phyloP scores from a whole-genome alignment of 2,329 filamentous ascomycete species.

The Penicillium sp. region DNA sequence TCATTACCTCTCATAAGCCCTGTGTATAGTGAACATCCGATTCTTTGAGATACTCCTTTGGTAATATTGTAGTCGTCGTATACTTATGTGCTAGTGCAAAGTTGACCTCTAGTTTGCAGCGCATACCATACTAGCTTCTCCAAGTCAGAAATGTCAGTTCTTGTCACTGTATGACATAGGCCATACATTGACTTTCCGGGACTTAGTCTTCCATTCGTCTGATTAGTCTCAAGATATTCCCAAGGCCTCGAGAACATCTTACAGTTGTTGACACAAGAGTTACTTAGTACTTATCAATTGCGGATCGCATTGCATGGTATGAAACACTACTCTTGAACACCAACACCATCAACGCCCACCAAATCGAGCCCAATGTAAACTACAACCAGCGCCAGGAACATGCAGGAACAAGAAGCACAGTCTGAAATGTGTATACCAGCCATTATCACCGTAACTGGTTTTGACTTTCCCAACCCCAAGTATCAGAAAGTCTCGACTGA shows the following conservation, averaged over 20 bases:
- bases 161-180: too few species aligned
- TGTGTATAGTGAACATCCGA: constrained; percentile 31
- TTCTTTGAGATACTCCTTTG: constrained; percentile 16
- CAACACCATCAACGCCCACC: constrained; percentile 2
- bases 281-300: neutral
- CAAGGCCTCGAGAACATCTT: neutral
- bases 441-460: neutral
- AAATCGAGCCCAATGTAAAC: neutral
- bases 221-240: too few species aligned
- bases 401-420: constrained; percentile 4
- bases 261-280: neutral
- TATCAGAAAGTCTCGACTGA: neutral
- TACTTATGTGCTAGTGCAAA: too few species aligned
- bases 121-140: too few species aligned
- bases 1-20: constrained; percentile 22
- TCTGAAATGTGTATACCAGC: neutral
- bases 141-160: too few species aligned
- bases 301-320: neutral
- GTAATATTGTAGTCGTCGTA: neutral
- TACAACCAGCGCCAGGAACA: constrained; percentile 7
- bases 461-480: neutral
- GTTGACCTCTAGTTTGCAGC: too few species aligned
- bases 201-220: too few species aligned
- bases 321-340: neutral
- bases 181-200: too few species aligned